Evolutionary conservation across 2,329 filamentous ascomycete genomes (phyloP).

Genomic region (Periglandula ipomoeae): DNA sequence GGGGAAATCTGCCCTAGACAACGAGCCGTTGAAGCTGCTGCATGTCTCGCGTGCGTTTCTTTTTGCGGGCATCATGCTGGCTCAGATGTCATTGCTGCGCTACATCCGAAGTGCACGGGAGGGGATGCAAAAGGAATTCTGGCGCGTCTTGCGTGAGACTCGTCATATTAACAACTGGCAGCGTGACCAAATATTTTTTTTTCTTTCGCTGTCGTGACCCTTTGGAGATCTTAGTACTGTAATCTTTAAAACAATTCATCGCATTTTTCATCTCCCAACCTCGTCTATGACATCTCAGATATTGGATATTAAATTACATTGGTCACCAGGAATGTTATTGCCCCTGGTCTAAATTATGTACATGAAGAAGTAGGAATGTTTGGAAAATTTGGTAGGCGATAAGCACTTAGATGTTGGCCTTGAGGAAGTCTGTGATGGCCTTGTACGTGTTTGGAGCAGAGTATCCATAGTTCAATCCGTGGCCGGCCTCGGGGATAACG

Average conservation of each 20-base stretch:
- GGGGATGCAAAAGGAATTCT: not conserved
- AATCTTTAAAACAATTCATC: not conserved
- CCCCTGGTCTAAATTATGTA: not conserved
- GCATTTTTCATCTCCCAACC: too few relatives aligned
- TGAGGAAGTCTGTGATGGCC: constrained; percentile 27
- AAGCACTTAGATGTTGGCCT: not conserved
- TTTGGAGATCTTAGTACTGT: not conserved
- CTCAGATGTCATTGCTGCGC: not conserved
- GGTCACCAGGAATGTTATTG: not conserved
- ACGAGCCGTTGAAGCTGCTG: not conserved
- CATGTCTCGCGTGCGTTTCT: not conserved
- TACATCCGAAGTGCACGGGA: not conserved
- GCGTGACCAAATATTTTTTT: not conserved
- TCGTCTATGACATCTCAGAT: not conserved
- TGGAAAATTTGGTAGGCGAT: not conserved
- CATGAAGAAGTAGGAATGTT: not conserved
- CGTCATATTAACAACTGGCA: not conserved
- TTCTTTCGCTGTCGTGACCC: not conserved
- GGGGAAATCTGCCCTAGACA: not conserved
- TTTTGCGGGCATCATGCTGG: not conserved
- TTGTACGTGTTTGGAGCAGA: constrained; percentile 23
- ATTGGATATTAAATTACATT: not conserved
- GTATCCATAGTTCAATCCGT: constrained; percentile 41
- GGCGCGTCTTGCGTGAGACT: not conserved
- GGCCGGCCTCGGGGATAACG: constrained; percentile 42